Conservation (phyloP, 2,329 filamentous ascomycete species). For the Fusarium sp. region DNA sequence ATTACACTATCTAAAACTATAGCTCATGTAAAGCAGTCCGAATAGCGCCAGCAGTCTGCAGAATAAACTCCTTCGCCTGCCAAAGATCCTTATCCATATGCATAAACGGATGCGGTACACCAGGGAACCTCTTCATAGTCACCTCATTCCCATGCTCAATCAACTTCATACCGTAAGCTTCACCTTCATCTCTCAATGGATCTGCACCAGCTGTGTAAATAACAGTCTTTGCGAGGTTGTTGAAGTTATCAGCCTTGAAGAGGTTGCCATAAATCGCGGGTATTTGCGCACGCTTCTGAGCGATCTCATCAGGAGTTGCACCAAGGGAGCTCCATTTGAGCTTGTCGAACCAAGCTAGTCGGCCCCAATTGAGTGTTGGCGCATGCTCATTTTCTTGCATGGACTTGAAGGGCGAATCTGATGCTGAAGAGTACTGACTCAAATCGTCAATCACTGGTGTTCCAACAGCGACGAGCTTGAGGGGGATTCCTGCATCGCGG, state of each 20-base stretch:
- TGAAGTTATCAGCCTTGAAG: not conserved
- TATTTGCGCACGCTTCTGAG: not conserved
- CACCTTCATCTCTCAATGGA: slow-evolving; percentile 57
- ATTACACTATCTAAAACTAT: not conserved
- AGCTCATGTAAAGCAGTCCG: slow-evolving; percentile 22
- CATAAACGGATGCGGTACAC: slow-evolving; percentile 61
- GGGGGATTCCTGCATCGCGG: not conserved
- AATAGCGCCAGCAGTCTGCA: slow-evolving; percentile 46
- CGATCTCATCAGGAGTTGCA: not conserved
- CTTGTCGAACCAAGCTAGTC: slow-evolving; percentile 9
- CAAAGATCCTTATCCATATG: slow-evolving; percentile 55
- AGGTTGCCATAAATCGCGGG: not conserved
- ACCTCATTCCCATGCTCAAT: slow-evolving; percentile 57
- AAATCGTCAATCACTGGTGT: slow-evolving; percentile 5
- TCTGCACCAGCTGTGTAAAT: slow-evolving; percentile 4
- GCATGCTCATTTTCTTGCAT: slow-evolving; percentile 18
- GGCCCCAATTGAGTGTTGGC: slow-evolving; percentile 4
- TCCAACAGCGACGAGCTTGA: slow-evolving; percentile 8
- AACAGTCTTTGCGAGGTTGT: not conserved
- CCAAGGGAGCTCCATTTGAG: slow-evolving; percentile 11
- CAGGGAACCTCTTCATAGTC: slow-evolving; percentile 55
- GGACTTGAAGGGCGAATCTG: not conserved
- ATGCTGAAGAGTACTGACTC: slow-evolving; percentile 3
- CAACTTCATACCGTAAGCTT: slow-evolving; percentile 56
- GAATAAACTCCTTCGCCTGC: slow-evolving; percentile 50